Base-by-base conservation (phyloP, 2,329 filamentous ascomycete genomes). In the Calonectria fujianensis region DNA sequence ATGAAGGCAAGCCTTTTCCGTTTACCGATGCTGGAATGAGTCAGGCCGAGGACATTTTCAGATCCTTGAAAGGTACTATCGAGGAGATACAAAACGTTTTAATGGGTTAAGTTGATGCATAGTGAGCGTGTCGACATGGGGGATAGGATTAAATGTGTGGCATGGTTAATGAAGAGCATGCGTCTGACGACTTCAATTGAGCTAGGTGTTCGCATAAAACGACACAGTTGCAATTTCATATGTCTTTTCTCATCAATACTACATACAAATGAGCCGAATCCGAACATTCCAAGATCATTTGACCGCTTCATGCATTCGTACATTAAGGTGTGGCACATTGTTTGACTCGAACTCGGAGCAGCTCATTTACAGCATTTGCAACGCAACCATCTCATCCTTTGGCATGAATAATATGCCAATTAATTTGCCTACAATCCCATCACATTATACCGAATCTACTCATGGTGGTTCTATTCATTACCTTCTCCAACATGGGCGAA, bases 1-100 rank as follows among this genome's bases (percentile, higher is more conserved):
- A 50, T 9, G 61, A 50, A 4, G 18, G 32, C 18, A 65, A 65
- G 10, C 45, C 27, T 0, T 50, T 65, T 16, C 27, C 41, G 27
- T 29, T 65, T 24, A 65, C 41, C 2, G 61, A 65, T 16, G 61
- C 61, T 9, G 61, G 31, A 13, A 65, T 65, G 61, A 29, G 37
- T 2, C 41, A 65, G 18, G 61, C 61, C 7, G 39, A 50, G 37
- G 61, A 50, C 8, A 50, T 35, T 24, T 50, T 65, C 13, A 41
- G 27, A 7, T 65, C 61, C 9, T 10, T 65, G 27, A 65, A 65
- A 32, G 11, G 29, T 4, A 50, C 61, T 7, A 50, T 65, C 14
- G 61, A 50, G 11, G n/a, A 35, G 5, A 45, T 65, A 13, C 39
- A 65, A 20, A 35, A n/a, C 13, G 16, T 35, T 5, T 13, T 65